Evolutionary conservation across 768 basidiomycete species (phyloP).

Genomic region (Exidia glandulosa): DNA sequence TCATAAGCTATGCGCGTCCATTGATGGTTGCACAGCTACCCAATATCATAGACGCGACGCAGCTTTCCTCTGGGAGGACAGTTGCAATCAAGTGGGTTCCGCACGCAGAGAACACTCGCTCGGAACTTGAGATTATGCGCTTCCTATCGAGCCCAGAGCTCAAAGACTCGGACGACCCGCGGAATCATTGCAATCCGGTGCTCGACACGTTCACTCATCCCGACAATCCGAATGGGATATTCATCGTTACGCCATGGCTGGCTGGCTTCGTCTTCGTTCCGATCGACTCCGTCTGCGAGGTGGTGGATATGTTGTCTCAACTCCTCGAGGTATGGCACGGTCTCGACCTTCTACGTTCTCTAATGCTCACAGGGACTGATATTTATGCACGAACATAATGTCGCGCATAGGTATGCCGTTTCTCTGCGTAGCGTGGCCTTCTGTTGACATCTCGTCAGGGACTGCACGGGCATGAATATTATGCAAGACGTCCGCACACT

Average conservation of each 20-base stretch:
- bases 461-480: conserved; percentile 2
- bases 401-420: background rate
- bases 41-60: background rate
- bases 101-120: background rate
- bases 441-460: background rate
- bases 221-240: background rate
- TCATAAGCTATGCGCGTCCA: background rate
- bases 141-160: background rate
- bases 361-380: background rate
- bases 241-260: conserved; percentile 1
- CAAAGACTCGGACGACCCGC: background rate
- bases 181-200: conserved; percentile 3
- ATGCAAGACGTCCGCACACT: conserved; percentile 1
- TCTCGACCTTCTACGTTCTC: background rate
- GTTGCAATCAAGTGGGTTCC: background rate
- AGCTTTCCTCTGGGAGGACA: background rate
- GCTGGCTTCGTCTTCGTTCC: background rate
- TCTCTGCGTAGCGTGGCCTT: background rate
- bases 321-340: background rate
- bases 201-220: background rate
- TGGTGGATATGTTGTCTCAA: background rate
- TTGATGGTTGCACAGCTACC: background rate
- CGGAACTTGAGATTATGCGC: background rate
- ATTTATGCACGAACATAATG: conserved; percentile 1
- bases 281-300: conserved; percentile 1